These are phyloP conservation scores for Gnaphalium uliginosum DNA, from an alignment of 129 eudicot species.

Conservation along the genomic window DNA sequence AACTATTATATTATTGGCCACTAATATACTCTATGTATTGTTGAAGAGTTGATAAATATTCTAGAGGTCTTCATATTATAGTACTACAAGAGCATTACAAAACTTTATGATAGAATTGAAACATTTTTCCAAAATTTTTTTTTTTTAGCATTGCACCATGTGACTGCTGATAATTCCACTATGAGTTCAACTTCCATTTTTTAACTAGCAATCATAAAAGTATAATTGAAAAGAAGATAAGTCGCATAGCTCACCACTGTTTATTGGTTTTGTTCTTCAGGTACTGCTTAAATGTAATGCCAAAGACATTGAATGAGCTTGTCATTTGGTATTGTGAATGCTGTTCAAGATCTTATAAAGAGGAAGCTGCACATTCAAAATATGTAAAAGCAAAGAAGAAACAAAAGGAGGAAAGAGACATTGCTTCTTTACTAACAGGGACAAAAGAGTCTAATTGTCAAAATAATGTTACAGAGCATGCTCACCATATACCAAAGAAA, in stretches of 20 bases:
- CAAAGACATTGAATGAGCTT: slow-evolving; percentile 39
- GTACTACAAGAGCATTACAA: background rate
- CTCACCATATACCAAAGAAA: background rate
- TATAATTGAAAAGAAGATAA: background rate
- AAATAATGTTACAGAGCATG: background rate
- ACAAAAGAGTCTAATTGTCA: slow-evolving; percentile 4
- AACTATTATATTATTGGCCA: too few species aligned
- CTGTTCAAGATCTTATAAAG: slow-evolving; percentile 28
- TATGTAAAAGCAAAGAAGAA: slow-evolving; percentile 2
- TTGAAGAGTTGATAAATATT: background rate
- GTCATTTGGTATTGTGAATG: slow-evolving; percentile 60
- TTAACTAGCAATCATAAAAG: too few species aligned
- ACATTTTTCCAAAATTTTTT: background rate
- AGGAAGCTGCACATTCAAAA: slow-evolving; percentile 22
- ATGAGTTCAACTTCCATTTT: too few species aligned
- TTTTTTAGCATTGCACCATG: background rate
- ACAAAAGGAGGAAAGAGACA: slow-evolving; percentile 7
- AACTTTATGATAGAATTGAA: background rate
- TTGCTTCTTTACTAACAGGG: slow-evolving; percentile 10
- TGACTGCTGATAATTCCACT: background rate
- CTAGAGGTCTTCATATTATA: background rate
- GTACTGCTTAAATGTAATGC: slow-evolving; percentile 50
- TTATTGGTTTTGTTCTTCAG: slow-evolving; percentile 33
- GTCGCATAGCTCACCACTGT: background rate
- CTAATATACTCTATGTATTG: background rate